Evolutionary conservation across 2,329 filamentous ascomycete species (phyloP).

Genomic region (Lecanicillium sp.): DNA sequence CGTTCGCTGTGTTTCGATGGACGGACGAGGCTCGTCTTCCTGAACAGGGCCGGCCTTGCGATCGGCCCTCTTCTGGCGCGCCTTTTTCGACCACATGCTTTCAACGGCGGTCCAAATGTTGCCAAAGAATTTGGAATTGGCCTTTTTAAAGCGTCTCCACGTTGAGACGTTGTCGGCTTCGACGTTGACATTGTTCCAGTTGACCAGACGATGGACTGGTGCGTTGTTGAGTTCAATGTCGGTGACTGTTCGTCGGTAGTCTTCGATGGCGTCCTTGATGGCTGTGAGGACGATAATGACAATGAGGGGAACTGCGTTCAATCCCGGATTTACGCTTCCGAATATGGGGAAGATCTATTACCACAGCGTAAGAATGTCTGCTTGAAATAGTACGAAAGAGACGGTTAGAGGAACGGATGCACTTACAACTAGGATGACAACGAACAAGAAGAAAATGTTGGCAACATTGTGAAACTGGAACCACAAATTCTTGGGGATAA

Average conservation of each 20-base stretch:
- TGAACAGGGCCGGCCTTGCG: conserved; percentile 27
- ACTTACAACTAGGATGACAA: conserved; percentile 87
- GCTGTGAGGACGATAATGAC: conserved; percentile 84
- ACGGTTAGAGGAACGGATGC: neutral
- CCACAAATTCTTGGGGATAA: conserved; percentile 93
- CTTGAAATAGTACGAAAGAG: conserved; percentile 10
- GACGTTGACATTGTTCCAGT: conserved; percentile 91
- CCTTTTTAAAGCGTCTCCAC: conserved; percentile 91
- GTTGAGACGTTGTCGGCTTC: conserved; percentile 74
- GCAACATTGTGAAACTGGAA: conserved; percentile 98
- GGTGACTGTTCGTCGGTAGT: conserved; percentile 83
- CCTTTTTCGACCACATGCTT: conserved; percentile 42
- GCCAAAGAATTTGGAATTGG: conserved; percentile 54
- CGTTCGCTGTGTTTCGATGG: conserved; percentile 32
- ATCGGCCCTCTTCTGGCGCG: conserved; percentile 38
- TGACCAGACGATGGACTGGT: conserved; percentile 77
- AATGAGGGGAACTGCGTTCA: conserved; percentile 86
- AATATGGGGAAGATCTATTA: conserved; percentile 90
- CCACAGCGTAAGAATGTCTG: conserved; percentile 9
- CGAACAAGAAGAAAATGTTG: conserved; percentile 96
- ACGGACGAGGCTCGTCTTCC: conserved; percentile 53
- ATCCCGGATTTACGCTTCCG: conserved; percentile 78
- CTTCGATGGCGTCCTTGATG: conserved; percentile 91
- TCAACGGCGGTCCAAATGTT: conserved; percentile 42
- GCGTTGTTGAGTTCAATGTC: conserved; percentile 96